Conservation (phyloP, 176 grass and related monocot species). For the Elymus sibiricus region DNA sequence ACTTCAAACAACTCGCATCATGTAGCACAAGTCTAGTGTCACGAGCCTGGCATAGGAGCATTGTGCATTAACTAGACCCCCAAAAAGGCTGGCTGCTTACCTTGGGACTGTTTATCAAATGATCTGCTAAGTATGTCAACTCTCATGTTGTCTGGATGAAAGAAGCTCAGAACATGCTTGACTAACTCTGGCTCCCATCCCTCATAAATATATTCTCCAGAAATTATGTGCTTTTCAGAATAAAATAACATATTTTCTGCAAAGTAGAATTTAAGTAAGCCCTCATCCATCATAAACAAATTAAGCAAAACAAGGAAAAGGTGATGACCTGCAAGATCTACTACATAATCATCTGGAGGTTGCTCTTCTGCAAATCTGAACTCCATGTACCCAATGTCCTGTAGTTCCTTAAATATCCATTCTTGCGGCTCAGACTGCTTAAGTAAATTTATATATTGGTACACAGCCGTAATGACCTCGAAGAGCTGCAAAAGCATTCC, state of each 20-base stretch:
- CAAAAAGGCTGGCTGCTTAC: conserved; percentile 44
- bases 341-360: conserved; percentile 91
- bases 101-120: conserved; percentile 87
- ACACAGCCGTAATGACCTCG: conserved; percentile 64
- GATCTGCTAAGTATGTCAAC: conserved; percentile 75
- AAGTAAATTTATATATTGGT: conserved; percentile 86
- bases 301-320: conserved; percentile 19
- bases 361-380: conserved; percentile 98
- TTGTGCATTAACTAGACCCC: background rate
- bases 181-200: conserved; percentile 79
- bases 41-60: background rate
- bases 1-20: background rate
- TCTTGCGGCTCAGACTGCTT: conserved; percentile 79
- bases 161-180: conserved; percentile 68
- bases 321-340: conserved; percentile 75
- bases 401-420: conserved; percentile 97
- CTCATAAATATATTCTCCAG: conserved; percentile 87
- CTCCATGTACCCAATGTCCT: conserved; percentile 90
- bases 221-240: conserved; percentile 75
- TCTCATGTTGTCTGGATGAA: conserved; percentile 94
- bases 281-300: conserved; percentile 10
- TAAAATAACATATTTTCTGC: conserved; percentile 87
- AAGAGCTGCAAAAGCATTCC: conserved; percentile 53
- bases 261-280: conserved; percentile 31
- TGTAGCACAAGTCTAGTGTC: background rate